Evolutionary conservation across 140 eudicot genomes (phyloP).

Genomic region (Oenanthe javanica): DNA sequence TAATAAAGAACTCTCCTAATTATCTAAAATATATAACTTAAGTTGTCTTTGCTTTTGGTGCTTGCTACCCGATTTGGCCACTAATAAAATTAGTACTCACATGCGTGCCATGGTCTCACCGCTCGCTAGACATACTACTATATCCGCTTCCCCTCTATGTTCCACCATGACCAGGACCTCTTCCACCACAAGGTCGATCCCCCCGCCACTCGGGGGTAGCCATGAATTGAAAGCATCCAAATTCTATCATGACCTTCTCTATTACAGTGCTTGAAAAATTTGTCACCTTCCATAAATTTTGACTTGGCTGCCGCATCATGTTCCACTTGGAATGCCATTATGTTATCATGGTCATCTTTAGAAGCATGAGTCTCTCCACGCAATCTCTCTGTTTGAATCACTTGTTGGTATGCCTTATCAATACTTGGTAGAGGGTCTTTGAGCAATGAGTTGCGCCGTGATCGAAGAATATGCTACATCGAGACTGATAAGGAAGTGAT

Average conservation of each 20-base stretch:
- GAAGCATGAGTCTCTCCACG: not conserved
- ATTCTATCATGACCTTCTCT: not conserved
- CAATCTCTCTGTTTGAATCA: not conserved
- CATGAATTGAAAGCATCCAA: slow-evolving; percentile 1
- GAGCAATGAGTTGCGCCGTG: not conserved
- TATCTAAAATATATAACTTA: too few relatives aligned
- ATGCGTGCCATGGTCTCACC: too few relatives aligned
- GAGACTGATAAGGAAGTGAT: too few relatives aligned
- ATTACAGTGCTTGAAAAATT: not conserved
- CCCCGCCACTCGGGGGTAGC: slow-evolving; percentile 10
- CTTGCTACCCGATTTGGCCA: not conserved
- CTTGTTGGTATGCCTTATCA: not conserved
- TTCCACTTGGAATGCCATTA: not conserved
- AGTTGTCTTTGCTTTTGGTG: not conserved
- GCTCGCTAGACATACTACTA: too few relatives aligned
- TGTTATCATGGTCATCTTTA: not conserved
- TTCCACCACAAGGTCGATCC: slow-evolving; percentile 6
- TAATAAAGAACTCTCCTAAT: too few relatives aligned
- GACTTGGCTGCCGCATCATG: not conserved
- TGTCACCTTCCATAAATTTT: not conserved
- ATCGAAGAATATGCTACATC: too few relatives aligned
- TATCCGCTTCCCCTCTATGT: too few relatives aligned
- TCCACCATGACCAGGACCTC: slow-evolving; percentile 4
- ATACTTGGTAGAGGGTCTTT: not conserved
- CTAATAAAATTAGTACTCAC: too few relatives aligned